These are phyloP conservation scores for Candida quercuum DNA, from an alignment of 805 yeast genomes.

Conservation along the genomic window DNA sequence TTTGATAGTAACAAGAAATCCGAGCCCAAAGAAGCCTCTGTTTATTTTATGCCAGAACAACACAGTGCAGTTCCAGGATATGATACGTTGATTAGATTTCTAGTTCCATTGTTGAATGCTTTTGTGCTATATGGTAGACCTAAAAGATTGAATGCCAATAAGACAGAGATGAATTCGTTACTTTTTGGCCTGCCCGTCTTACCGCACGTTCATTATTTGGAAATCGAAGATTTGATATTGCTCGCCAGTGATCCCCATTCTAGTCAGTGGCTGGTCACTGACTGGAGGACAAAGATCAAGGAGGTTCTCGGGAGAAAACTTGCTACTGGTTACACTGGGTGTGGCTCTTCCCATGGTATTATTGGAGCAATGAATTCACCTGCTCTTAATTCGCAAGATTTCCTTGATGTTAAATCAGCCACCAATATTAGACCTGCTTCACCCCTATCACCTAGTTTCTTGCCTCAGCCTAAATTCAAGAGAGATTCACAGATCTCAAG, in stretches of 20 bases:
- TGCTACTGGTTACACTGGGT: slow-evolving; percentile 62
- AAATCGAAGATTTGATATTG: slow-evolving; percentile 51
- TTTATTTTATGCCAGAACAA: slow-evolving; percentile 78
- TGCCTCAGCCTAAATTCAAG: slow-evolving; percentile 28
- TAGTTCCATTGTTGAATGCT: slow-evolving; percentile 70
- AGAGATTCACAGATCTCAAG: slow-evolving; percentile 20
- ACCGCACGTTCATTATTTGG: slow-evolving; percentile 70
- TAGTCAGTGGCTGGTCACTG: slow-evolving; percentile 49
- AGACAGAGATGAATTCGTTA: slow-evolving; percentile 56
- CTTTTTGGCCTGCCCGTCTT: slow-evolving; percentile 80
- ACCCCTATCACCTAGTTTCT: slow-evolving; percentile 32
- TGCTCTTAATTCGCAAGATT: slow-evolving; percentile 31
- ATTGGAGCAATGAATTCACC: slow-evolving; percentile 55
- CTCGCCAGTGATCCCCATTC: slow-evolving; percentile 29
- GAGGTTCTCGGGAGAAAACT: slow-evolving; percentile 49
- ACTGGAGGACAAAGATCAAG: slow-evolving; percentile 57
- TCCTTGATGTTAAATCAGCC: slow-evolving; percentile 20
- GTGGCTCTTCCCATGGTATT: slow-evolving; percentile 64
- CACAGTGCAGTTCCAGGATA: slow-evolving; percentile 81
- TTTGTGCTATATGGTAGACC: slow-evolving; percentile 84
- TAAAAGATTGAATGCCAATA: slow-evolving; percentile 65
- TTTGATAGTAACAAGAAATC: slow-evolving; percentile 46
- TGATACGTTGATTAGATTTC: slow-evolving; percentile 78
- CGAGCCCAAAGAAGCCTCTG: slow-evolving; percentile 48
- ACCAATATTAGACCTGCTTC: slow-evolving; percentile 22